Evolutionary conservation across 208 protist genomes (phyloP), one percentile per base, ranked within the genome.

Genomic region (Acanthamoeba healyi): DNA sequence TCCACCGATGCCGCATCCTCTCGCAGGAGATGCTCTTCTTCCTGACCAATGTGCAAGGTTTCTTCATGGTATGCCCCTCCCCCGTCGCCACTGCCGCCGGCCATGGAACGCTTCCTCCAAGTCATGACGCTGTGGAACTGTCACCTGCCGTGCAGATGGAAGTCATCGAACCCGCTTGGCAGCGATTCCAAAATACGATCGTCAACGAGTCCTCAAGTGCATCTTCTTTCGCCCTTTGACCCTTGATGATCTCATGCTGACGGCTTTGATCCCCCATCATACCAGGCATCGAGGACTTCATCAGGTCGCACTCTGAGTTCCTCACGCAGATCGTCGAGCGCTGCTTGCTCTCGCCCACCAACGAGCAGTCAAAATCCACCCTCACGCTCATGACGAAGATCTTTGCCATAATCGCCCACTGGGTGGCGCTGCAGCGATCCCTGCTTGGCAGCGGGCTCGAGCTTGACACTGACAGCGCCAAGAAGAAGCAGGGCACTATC

Each of bases 41-140:
- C 67, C 51, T 98, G 9, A 89, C 44, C 34, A 96, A 97, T 70
- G 82, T 98, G 46, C 97, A 98, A 90, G 97, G 97, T 89, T 98
- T 97, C 95, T 65, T 98, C 22, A 97, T 98, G 96, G 97, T 84
- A 38, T 44, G 42, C 15, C 42, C 38, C n/a, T n/a, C n/a, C n/a
- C n/a, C n/a, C n/a, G n/a, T n/a, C n/a, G n/a, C n/a, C n/a, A n/a
- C n/a, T n/a, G n/a, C n/a, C n/a, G n/a, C n/a, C n/a, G n/a, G n/a
- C n/a, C n/a, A n/a, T n/a, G n/a, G n/a, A n/a, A n/a, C n/a, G n/a
- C n/a, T n/a, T n/a, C n/a, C n/a, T n/a, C n/a, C n/a, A n/a, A n/a
- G n/a, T n/a, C n/a, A n/a, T n/a, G n/a, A n/a, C n/a, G n/a, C n/a
- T n/a, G n/a, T n/a, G n/a, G n/a, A n/a, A n/a, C n/a, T n/a, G 12